Evolutionary conservation across 2,329 filamentous ascomycete genomes (phyloP).

Genomic region (Talaromyces rugulosus): DNA sequence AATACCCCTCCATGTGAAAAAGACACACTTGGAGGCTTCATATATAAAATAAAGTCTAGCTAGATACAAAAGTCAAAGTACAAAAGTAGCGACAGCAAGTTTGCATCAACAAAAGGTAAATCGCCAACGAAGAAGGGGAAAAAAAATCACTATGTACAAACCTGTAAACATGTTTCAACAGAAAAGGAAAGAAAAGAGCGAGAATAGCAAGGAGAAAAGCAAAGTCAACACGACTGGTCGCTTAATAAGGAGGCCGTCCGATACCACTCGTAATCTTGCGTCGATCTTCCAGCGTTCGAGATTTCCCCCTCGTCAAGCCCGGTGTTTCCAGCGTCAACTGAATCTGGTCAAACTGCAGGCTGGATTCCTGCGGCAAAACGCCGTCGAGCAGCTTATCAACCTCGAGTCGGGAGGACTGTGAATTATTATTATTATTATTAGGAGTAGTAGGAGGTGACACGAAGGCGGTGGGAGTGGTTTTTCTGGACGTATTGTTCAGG

Average conservation of each 20-base stretch:
- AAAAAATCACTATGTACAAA: not conserved
- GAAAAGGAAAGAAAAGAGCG: not conserved
- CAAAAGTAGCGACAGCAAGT: not conserved
- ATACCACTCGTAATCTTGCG: slow-evolving; percentile 15
- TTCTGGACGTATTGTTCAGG: slow-evolving; percentile 17
- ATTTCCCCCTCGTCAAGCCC: not conserved
- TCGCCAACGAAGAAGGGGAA: not conserved
- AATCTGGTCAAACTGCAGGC: slow-evolving; percentile 5
- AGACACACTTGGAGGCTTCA: not conserved
- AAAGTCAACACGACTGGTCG: not conserved
- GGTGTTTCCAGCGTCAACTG: not conserved
- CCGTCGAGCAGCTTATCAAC: slow-evolving; percentile 35
- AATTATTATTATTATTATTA: not conserved
- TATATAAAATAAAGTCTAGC: not conserved
- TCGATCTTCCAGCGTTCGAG: not conserved
- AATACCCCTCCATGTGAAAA: not conserved
- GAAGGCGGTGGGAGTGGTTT: not conserved
- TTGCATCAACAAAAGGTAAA: not conserved
- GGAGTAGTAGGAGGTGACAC: slow-evolving; percentile 4
- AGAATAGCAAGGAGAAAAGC: not conserved
- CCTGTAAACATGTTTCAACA: not conserved
- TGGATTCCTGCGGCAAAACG: slow-evolving; percentile 26
- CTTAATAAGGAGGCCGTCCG: slow-evolving; percentile 21
- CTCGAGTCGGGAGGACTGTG: slow-evolving; percentile 20
- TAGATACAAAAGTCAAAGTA: not conserved